A percentile compares a stretch with the other conserved stretches of the same genome.
Conservation (phyloP, 2,329 filamentous ascomycete genomes). For the Stromatinia cepivora region DNA sequence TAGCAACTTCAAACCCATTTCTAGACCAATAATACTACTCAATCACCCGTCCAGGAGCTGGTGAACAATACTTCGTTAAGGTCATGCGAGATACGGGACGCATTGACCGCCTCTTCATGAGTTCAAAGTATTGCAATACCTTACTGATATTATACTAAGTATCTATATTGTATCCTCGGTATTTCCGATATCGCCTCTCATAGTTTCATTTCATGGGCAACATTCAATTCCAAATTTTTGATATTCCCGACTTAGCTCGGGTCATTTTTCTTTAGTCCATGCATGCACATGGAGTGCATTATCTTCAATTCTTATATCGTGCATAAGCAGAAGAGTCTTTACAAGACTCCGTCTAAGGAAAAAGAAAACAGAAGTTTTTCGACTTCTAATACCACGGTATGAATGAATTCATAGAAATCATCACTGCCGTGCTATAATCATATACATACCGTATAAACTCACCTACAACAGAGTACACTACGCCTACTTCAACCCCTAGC, state of each 20-base stretch:
- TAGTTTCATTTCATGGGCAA: background rate
- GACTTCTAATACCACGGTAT: background rate
- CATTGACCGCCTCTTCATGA: background rate
- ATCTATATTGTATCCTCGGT: background rate
- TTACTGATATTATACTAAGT: background rate
- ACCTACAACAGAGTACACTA: too few species aligned
- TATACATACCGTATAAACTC: too few species aligned
- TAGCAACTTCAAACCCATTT: background rate
- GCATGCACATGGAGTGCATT: constrained; percentile 2
- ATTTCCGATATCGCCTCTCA: background rate
- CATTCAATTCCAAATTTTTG: background rate
- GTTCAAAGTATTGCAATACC: background rate
- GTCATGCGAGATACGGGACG: background rate
- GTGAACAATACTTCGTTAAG: background rate
- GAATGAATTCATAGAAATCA: background rate
- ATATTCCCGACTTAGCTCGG: background rate
- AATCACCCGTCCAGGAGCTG: background rate
- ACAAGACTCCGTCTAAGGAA: background rate
- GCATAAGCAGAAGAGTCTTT: background rate
- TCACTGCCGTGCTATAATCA: background rate
- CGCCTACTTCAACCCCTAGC: too few species aligned
- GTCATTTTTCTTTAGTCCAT: background rate
- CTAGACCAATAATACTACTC: background rate
- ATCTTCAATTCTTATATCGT: background rate
- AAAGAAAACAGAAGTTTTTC: background rate